Conservation (phyloP, 225 moss, liverwort and hornwort species). For the Marchantia paleacea region DNA sequence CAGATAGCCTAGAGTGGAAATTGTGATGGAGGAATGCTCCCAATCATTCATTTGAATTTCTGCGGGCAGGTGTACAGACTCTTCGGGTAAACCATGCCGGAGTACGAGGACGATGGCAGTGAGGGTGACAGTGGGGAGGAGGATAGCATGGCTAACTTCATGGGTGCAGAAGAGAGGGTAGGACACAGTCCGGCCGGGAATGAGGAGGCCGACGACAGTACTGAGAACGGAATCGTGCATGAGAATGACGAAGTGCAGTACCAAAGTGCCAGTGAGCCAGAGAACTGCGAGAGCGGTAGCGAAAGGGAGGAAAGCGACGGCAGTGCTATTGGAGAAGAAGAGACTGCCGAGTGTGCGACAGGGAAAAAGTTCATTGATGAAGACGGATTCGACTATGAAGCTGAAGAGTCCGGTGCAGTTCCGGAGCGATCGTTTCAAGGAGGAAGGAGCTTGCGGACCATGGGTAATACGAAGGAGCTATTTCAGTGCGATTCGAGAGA, state of each 20-base stretch:
- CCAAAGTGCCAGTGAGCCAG: constrained; percentile 65
- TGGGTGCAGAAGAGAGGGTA: constrained; percentile 46
- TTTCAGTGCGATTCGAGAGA: constrained; percentile 53
- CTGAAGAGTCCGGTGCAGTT: constrained; percentile 25
- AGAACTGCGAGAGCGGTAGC: constrained; percentile 63
- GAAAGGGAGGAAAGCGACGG: constrained; percentile 62
- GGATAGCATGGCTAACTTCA: constrained; percentile 53
- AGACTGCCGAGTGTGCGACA: constrained; percentile 39
- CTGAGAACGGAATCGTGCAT: constrained; percentile 38
- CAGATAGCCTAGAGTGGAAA: constrained; percentile 8
- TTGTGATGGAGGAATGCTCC: constrained; percentile 32
- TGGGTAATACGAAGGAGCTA: constrained; percentile 50
- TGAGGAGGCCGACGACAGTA: constrained; percentile 43
- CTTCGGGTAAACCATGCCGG: constrained; percentile 40
- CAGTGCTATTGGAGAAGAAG: constrained; percentile 76
- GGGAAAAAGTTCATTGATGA: constrained; percentile 36
- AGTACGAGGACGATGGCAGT: constrained; percentile 50
- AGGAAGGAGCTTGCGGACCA: constrained; percentile 32
- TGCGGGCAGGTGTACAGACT: constrained; percentile 18
- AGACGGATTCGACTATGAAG: constrained; percentile 59
- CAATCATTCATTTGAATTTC: constrained; percentile 32
- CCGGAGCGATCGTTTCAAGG: constrained; percentile 30
- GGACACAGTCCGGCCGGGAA: constrained; percentile 37
- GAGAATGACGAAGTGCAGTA: constrained; percentile 64
- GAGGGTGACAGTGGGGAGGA: constrained; percentile 50